Evolutionary conservation across 768 basidiomycete genomes (phyloP), one percentile per base, ranked within the genome.

Genomic region (Myochromella boudieri): DNA sequence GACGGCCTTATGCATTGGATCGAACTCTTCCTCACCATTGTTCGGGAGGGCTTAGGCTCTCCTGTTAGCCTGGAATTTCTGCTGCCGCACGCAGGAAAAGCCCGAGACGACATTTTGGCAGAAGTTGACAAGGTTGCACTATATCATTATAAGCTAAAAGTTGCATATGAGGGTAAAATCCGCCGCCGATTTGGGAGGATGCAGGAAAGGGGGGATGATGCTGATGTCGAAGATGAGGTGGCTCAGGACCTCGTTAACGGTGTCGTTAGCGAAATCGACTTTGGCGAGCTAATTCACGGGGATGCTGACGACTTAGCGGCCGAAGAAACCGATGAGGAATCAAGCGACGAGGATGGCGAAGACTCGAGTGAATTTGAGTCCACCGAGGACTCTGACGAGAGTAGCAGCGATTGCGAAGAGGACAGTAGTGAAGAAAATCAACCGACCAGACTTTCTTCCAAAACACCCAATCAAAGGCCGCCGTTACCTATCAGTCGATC

Each of bases 1-100:
- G 88, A 94, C 59, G 82, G 78, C 58, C 82, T 99, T 47, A 97
- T 97, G 93, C 80, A 76, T 29, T 99, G 97, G 97, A 87, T 97
- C 64, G 95, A 98, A 66, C 80, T 91, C 27, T 98, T 98, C 72
- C 76, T 98, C 49, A 88, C 87, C 20, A 80, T 89, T 44, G 81
- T 94, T 37, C 87, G 97, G 9, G 93, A 95, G 50, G 97, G 97
- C 4, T 67, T 98, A 4, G 87, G 91, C 3, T 68, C 71, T 11
- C 69, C 75, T 3, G 69, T 97, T 61, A 87, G 85, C 54, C 81
- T 99, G 38, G 97, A 99, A 58, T 91, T 86, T 60, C 68, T 98
- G 24, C 77, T 98, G 4, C 97, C 97, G 10, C 85, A 93, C 52
- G 78, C 77, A 1, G 90, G 86, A 9, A 65, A 79, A 41, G 91